These are phyloP conservation scores for Cutaneotrichosporon sp. DNA, from an alignment of 1,284 basidiomycete species.

Conservation along the genomic window DNA sequence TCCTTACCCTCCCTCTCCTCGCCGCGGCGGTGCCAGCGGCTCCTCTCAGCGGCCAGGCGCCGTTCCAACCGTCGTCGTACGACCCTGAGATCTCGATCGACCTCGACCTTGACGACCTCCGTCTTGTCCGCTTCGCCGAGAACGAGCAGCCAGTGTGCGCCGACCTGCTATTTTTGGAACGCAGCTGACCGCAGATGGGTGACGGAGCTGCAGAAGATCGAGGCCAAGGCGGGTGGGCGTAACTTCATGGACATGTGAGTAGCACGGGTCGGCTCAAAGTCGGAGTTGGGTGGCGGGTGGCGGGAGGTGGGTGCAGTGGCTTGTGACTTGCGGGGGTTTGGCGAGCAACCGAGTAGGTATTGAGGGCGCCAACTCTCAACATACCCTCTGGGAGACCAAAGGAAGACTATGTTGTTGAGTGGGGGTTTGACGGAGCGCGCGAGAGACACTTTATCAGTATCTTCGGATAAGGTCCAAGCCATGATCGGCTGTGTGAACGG, in stretches of 20 bases:
- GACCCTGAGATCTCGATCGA: constrained; percentile 45
- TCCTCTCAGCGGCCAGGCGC: constrained; percentile 11
- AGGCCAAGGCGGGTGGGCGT: constrained; percentile 63
- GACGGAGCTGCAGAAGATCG: constrained; percentile 81
- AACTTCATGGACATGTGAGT: constrained; percentile 82
- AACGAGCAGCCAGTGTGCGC: constrained; percentile 57
- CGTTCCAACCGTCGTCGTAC: background rate
- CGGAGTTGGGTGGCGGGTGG: background rate
- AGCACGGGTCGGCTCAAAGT: background rate
- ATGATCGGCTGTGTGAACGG: no score
- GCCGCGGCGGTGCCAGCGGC: constrained; percentile 39
- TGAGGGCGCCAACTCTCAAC: no score
- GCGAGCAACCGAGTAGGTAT: no score
- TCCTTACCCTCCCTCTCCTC: constrained; percentile 38
- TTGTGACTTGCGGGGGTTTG: background rate
- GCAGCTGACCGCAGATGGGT: constrained; percentile 60
- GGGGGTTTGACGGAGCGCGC: no score
- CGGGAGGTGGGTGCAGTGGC: background rate
- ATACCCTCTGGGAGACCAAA: no score
- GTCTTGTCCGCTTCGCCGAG: constrained; percentile 73
- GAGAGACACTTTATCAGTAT: no score
- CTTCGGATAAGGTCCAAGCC: no score
- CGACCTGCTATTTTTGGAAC: no score
- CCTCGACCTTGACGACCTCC: constrained; percentile 67
- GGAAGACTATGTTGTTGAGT: no score